A percentile compares a stretch with the other conserved stretches of the same genome.
These are phyloP conservation scores for Metschnikowia borealis DNA, from an alignment of 805 yeast species.

Conservation along the genomic window DNA sequence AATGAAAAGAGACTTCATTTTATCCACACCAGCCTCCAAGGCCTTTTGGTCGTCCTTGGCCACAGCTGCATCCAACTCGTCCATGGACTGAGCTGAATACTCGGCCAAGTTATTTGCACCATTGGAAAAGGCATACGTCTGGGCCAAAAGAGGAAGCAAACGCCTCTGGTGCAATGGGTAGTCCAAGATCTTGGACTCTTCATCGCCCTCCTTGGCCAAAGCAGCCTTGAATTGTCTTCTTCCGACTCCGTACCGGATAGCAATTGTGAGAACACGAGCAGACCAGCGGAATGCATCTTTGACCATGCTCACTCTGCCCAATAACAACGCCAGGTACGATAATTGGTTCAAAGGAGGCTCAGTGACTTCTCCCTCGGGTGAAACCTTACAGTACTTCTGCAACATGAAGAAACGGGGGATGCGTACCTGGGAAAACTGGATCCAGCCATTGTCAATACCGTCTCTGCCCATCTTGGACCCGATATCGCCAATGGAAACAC, in stretches of 20 bases:
- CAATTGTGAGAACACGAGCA: conserved; percentile 77
- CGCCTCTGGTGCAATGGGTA: conserved; percentile 89
- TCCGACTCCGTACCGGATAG: conserved; percentile 83
- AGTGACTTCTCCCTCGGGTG: conserved; percentile 62
- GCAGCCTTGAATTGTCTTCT: conserved; percentile 73
- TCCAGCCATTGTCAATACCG: conserved; percentile 96
- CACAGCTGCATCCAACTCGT: conserved; percentile 51
- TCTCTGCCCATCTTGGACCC: conserved; percentile 96
- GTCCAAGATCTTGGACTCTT: conserved; percentile 72
- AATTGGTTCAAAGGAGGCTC: conserved; percentile 85
- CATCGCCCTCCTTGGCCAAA: conserved; percentile 31
- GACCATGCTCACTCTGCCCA: conserved; percentile 90
- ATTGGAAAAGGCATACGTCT: conserved; percentile 70
- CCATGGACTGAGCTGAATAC: conserved; percentile 48
- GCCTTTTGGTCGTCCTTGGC: conserved; percentile 45
- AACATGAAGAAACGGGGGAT: conserved; percentile 84
- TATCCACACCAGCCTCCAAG: conserved; percentile 47
- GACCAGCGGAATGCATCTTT: conserved; percentile 78
- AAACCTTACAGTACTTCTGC: conserved; percentile 71
- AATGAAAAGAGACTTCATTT: conserved; percentile 73
- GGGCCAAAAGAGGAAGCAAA: conserved; percentile 77
- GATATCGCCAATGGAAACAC: conserved; percentile 83
- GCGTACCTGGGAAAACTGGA: conserved; percentile 78
- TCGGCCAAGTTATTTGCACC: conserved; percentile 60
- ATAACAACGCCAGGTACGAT: conserved; percentile 80